Base-by-base conservation (phyloP, 345 rosid species). In the Litchi chinensis region DNA sequence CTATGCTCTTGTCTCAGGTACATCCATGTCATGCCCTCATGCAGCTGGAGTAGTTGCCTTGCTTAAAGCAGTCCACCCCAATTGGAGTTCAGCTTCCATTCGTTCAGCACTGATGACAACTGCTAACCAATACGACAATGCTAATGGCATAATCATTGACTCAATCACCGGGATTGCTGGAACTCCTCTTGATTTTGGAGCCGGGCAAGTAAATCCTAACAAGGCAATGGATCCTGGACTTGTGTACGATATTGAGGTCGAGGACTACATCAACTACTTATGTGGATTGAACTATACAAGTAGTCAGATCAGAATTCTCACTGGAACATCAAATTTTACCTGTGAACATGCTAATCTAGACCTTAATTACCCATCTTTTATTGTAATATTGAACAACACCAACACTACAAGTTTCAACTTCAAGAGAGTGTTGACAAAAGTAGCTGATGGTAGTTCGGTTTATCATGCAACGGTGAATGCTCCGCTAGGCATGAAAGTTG, bases 81-180 rank as follows among this genome's bases (percentile, higher is more conserved):
- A 84, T 24, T 86, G 91, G 90, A 87, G 82, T 70, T 69, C 84
- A 0, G 86, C 85, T 0, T 83, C 90, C 28, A 90, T 88, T 76
- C 83, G 88, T 15, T 88, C 87, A 18, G 86, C 88, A 0, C 80
- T 88, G 88, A 90, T 88, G 89, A 87, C 87, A 13, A 85, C 89
- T 0, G 84, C 89, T 5, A 68, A 83, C 18, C 26, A 70, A 18
- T 26, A 41, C 0, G 83, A 87, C 57, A 86, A 83, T 10, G 59
- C 78, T 3, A 56, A 76, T 5, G 68, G 78, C 21, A 11, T 57
- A 28, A 89, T 87, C 82, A 73, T 71, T 0, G 89, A 87, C 56
- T 81, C 82, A 86, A 80, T 79, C 21, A 77, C 80, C 0, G 79
- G 70, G 54, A 80, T 62, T 41, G 78, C 83, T 0, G 89, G 85